Evolutionary conservation across 2,329 filamentous ascomycete species (phyloP), one percentile per base, ranked within the genome.

Genomic region (Alternaria triticimaculans): DNA sequence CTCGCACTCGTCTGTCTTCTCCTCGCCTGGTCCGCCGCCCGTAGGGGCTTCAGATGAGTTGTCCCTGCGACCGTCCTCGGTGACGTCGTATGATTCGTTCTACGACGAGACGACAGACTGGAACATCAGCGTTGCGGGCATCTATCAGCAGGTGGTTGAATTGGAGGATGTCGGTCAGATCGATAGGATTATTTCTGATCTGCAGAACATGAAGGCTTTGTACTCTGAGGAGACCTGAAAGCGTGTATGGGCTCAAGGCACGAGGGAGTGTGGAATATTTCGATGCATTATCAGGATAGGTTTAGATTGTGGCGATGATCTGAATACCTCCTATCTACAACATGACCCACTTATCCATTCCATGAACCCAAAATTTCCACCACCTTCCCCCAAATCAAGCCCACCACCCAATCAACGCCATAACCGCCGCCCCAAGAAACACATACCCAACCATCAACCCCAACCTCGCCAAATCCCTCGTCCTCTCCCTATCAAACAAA

Each of bases 341-440:
- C n/a, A n/a, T n/a, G n/a, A n/a, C n/a, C n/a, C n/a, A 43, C 12
- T 10, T 10, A 28, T 28, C 10, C 26, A 5, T 28, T 28, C 30
- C 6, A 33, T 6, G 5, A 33, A 33, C 3, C 30, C 8, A 33
- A 6, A 33, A 4, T 33, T 33, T 8, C 3, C 28, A 30, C 12
- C 30, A 11, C 9, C 21, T 20, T 21, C 14, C 3, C 3, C 6
- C 6, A 10, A 28, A 6, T 25, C 54, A 61, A 7, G 58, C 53
- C 58, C 53, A 61, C 49, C 50, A 57, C 6, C 58, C 58, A 11
- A 61, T 49, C 30, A 61, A 7, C 11, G 58, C 58, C 58, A 61
- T 61, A 15, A 37, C 9, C 26, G 45, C 45, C 3, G 58, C 45
- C 12, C 58, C 58, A 28, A 61, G 4, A 37, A 61, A 58, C 18